Evolutionary conservation across 192 early-diverging fungal genomes (phyloP), one percentile per base, ranked within the genome.

Genomic region (Cetraspora pellucida): DNA sequence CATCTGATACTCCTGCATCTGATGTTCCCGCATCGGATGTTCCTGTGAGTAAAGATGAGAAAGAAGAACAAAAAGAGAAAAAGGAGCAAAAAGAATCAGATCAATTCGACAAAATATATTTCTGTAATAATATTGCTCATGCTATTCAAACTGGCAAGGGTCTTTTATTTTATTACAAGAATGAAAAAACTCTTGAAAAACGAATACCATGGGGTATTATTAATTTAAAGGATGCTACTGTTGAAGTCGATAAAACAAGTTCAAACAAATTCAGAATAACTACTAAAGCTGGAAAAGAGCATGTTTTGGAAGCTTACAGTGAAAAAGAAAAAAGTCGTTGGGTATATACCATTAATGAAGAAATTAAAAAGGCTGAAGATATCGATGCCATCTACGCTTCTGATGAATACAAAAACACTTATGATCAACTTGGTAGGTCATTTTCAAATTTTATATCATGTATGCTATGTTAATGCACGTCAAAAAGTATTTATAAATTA

Each of bases 61-160:
- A 37, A 37, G 37, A 37, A 37, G 37, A 37, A 37, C 37, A 2
- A 37, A 37, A 37, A 37, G 37, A 37, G 7, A 37, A 37, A 37
- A 7, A 37, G 7, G 37, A 37, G 7, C 37, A 2, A 37, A 37
- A 37, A 37, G 37, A 37, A 37, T 7, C 37, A 37, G 7, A 37
- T 37, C 37, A 37, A 37, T 37, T 37, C 37, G 37, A 37, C 37
- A 37, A 37, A 7, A 37, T 1, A 37, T 37, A 6, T 37, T 37
- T 37, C 37, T 37, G 37, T 37, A 37, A n/a, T n/a, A 49, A 54
- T 44, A 77, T 80, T 37, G 82, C 82, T 21, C 82, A 80, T 11
- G 82, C 82, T 52, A 83, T 77, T 46, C 59, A 79, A 21, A 83
- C 77, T 25, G 82, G 82, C 37, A 77, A 77, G n/a, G 82, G 82